phyloP scores from a whole-genome alignment of 352 stramenopile genomes.

The Pythium brachiatum region DNA sequence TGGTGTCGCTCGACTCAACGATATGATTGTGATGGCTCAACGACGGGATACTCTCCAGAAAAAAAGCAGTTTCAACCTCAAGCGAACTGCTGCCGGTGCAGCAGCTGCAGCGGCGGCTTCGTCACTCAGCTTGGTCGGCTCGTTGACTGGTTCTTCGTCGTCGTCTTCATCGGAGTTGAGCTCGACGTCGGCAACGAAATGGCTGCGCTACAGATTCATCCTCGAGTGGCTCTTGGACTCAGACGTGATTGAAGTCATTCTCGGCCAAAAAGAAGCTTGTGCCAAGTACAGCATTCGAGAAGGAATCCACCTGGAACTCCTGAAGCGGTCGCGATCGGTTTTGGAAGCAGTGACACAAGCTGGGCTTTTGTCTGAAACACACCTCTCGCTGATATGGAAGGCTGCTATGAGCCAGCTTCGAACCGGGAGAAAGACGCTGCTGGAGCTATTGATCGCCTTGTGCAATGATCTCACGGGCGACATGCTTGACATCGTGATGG shows the following conservation, averaged over 20 bases:
- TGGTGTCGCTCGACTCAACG: constrained; percentile 66
- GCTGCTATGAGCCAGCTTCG: constrained; percentile 62
- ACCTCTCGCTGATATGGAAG: constrained; percentile 78
- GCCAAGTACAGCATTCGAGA: constrained; percentile 70
- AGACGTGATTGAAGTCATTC: constrained; percentile 78
- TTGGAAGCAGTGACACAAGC: constrained; percentile 65
- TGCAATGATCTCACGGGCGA: constrained; percentile 66
- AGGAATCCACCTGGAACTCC: constrained; percentile 76
- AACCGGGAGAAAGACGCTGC: constrained; percentile 64
- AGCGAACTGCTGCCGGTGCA: constrained; percentile 23
- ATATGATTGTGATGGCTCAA: constrained; percentile 78
- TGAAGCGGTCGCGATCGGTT: constrained; percentile 73
- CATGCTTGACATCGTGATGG: constrained; percentile 72
- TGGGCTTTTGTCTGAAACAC: constrained; percentile 54
- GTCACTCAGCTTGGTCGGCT: constrained; percentile 21
- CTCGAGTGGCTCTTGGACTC: constrained; percentile 79
- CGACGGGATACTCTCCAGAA: constrained; percentile 60
- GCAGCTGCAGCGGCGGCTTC: constrained; percentile 19
- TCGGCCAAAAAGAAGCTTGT: constrained; percentile 67
- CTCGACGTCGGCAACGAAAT: constrained; percentile 37
- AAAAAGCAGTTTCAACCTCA: constrained; percentile 56
- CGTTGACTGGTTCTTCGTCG: constrained; percentile 10
- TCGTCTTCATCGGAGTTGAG: constrained; percentile 23
- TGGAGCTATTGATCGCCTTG: constrained; percentile 71
- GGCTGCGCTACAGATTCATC: constrained; percentile 70